Evolutionary conservation across 2,329 filamentous ascomycete genomes (phyloP).

Genomic region (Achaetomium macrosporum): DNA sequence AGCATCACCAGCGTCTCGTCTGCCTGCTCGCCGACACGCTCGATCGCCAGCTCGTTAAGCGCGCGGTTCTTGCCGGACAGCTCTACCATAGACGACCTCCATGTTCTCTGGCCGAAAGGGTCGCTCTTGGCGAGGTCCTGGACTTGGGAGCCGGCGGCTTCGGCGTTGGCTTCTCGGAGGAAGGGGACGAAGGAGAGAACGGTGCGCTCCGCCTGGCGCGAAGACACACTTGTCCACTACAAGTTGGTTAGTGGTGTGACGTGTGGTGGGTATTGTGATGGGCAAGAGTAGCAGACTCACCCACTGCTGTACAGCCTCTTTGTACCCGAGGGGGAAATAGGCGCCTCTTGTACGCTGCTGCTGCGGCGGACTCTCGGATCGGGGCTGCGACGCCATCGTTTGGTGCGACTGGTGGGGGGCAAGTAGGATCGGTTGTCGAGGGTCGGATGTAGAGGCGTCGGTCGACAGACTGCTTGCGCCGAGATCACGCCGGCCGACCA

Average conservation of each 20-base stretch:
- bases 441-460: constrained; percentile 20
- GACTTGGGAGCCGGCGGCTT: constrained; percentile 32
- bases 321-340: constrained; percentile 84
- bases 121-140: constrained; percentile 48
- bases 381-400: constrained; percentile 8
- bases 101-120: constrained; percentile 77
- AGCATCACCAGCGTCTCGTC: constrained; percentile 91
- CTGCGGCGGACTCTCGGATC: constrained; percentile 5
- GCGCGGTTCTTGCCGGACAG: constrained; percentile 80
- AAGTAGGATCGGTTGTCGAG: constrained; percentile 23
- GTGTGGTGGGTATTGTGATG: neutral
- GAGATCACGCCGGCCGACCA: constrained; percentile 5
- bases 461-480: constrained; percentile 26
- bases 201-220: constrained; percentile 76
- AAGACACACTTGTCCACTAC: constrained; percentile 80
- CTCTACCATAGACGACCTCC: constrained; percentile 78
- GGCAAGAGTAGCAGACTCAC: constrained; percentile 41
- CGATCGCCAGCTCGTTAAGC: constrained; percentile 88
- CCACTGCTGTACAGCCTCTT: constrained; percentile 89
- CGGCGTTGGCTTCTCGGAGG: constrained; percentile 63
- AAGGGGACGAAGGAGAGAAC: constrained; percentile 84
- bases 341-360: constrained; percentile 39
- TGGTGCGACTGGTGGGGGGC: constrained; percentile 15
- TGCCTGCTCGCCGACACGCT: constrained; percentile 69
- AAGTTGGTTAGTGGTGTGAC: constrained; percentile 11